These are phyloP conservation scores for Chalara sp. DNA, from an alignment of 2,329 filamentous ascomycete genomes.

Conservation along the genomic window DNA sequence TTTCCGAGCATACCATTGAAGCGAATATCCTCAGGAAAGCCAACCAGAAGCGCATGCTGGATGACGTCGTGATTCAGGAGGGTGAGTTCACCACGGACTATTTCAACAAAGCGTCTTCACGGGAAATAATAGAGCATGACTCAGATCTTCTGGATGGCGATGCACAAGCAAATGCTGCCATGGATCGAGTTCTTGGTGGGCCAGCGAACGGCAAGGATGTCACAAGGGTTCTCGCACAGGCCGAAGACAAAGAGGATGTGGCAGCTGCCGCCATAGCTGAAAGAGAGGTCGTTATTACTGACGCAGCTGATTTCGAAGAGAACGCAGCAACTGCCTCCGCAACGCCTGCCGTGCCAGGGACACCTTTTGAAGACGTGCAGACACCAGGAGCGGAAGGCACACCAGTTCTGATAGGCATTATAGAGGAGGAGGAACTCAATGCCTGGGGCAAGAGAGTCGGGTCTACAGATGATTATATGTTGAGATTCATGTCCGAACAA, in stretches of 20 bases:
- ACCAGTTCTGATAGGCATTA: slow-evolving; percentile 17
- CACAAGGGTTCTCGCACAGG: slow-evolving; percentile 73
- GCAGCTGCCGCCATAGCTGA: slow-evolving; percentile 81
- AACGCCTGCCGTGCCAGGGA: slow-evolving; percentile 22
- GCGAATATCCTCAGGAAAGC: slow-evolving; percentile 96
- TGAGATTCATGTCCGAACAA: slow-evolving; percentile 58
- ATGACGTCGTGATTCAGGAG: slow-evolving; percentile 97
- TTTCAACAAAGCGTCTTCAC: slow-evolving; percentile 69
- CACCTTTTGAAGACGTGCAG: slow-evolving; percentile 19
- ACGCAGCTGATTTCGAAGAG: slow-evolving; percentile 79
- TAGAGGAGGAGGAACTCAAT: slow-evolving; percentile 44
- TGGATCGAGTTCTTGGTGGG: slow-evolving; percentile 74
- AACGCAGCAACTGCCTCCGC: slow-evolving; percentile 34
- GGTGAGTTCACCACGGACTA: slow-evolving; percentile 97
- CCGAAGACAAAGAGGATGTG: slow-evolving; percentile 89
- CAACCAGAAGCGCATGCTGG: slow-evolving; percentile 94
- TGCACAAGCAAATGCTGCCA: slow-evolving; percentile 71
- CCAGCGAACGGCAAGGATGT: slow-evolving; percentile 53
- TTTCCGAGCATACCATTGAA: slow-evolving; percentile 92
- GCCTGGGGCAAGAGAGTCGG: slow-evolving; percentile 51
- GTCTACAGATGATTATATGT: slow-evolving; percentile 70
- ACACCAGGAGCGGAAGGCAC: slow-evolving; percentile 36
- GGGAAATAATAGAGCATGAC: slow-evolving; percentile 58
- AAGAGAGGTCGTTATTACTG: slow-evolving; percentile 77
- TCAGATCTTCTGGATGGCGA: slow-evolving; percentile 50